These are phyloP conservation scores for Benincasa hispida DNA, from an alignment of 306 rosid genomes.

Conservation along the genomic window DNA sequence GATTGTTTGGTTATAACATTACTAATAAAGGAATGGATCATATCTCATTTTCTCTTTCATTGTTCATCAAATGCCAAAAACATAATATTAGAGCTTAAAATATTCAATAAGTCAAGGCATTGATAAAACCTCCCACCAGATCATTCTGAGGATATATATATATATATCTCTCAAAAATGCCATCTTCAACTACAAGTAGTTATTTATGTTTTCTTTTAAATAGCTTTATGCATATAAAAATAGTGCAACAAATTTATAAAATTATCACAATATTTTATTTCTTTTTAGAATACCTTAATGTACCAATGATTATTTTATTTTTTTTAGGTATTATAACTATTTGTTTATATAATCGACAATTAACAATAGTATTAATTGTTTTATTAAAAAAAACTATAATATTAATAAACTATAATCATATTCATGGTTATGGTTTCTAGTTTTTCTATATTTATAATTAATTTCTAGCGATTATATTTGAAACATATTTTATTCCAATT, in stretches of 20 bases:
- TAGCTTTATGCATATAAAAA: not conserved
- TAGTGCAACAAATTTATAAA: not conserved
- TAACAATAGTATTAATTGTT: no score
- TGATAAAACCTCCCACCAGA: not conserved
- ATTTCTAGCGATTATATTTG: not conserved
- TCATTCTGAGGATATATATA: no score
- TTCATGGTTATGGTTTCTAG: not conserved
- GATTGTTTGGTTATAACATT: no score
- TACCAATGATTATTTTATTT: not conserved
- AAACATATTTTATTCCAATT: not conserved
- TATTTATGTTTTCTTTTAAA: no score
- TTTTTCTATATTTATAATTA: not conserved
- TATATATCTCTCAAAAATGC: not conserved
- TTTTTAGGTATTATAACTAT: no score
- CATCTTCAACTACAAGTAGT: not conserved
- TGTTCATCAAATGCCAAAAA: not conserved
- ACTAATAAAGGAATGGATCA: not conserved
- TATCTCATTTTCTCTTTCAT: not conserved
- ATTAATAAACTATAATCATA: no score
- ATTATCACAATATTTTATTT: not conserved
- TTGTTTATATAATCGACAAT: no score
- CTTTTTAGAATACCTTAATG: not conserved
- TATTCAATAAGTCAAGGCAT: not conserved
- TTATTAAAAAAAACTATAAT: no score
- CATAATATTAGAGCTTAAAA: no score